These are phyloP conservation scores for Camelina neglecta DNA, from an alignment of 345 rosid species.

Conservation along the genomic window DNA sequence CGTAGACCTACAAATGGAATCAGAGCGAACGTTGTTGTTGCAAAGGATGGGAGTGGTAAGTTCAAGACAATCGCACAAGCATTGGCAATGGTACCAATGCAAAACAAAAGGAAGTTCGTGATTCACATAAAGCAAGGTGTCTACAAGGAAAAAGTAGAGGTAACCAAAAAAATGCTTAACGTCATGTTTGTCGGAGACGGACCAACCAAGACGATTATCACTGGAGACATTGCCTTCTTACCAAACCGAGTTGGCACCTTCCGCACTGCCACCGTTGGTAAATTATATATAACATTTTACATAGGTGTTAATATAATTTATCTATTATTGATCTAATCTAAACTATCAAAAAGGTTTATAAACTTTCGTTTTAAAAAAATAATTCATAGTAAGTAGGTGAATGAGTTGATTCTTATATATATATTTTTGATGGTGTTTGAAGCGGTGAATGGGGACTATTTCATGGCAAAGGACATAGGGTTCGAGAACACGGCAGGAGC, in stretches of 20 bases:
- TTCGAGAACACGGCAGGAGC: slow-evolving; percentile 74
- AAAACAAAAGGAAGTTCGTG: slow-evolving; percentile 50
- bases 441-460: slow-evolving; percentile 57
- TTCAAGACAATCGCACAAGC: slow-evolving; percentile 63
- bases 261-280: slow-evolving; percentile 70
- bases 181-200: slow-evolving; percentile 85
- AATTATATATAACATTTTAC: slow-evolving; percentile 6
- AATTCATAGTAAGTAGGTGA: not conserved
- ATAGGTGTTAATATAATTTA: slow-evolving; percentile 6
- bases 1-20: not conserved
- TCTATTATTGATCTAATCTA: not conserved
- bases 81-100: slow-evolving; percentile 53
- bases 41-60: slow-evolving; percentile 73
- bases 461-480: slow-evolving; percentile 72
- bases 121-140: slow-evolving; percentile 72
- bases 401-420: not conserved
- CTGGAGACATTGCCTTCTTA: slow-evolving; percentile 56
- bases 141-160: slow-evolving; percentile 56
- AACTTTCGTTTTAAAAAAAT: not conserved
- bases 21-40: slow-evolving; percentile 59
- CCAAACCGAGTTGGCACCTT: slow-evolving; percentile 52
- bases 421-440: slow-evolving; percentile 10
- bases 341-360: not conserved
- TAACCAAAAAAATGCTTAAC: slow-evolving; percentile 46
- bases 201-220: slow-evolving; percentile 65